Base-by-base conservation (phyloP, 495 filamentous ascomycete species). In the Hyaloscypha finlandica region DNA sequence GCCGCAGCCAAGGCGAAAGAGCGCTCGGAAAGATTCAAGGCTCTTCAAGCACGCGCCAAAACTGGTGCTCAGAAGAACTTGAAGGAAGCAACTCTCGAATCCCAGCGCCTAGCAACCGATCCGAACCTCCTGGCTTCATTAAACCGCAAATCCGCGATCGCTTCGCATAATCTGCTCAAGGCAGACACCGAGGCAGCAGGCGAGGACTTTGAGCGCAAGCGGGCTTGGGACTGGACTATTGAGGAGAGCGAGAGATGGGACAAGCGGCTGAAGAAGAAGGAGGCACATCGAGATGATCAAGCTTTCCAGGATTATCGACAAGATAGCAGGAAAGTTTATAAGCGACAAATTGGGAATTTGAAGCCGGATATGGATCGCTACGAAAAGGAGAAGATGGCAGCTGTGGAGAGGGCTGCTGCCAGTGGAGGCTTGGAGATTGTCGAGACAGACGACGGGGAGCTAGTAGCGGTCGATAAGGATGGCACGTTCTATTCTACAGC, bases 181-280 rank as follows among this genome's bases (percentile, higher is more conserved):
- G 92, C 94, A 16, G 93, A 97, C 69, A 88, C 90, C 2, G 91
- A 91, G 75, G 92, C 91, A 14, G 81, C 83, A 0, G 94, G 94
- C 12, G 92, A 91, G 68, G 94, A 97, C 76, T 99, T 97, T 73
- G 96, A 99, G 79, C 90, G 95, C 65, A 97, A 98, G 80, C 88
- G 96, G 33, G 94, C 94, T 1, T 98, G 95, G 95, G 96, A 98
- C 77, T 98, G 94, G 93, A 98, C 95, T 0, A 80, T 93, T 19
- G 95, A 97, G 31, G 95, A 99, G 78, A 88, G 86, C 56, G 95
- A 97, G 79, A 87, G 88, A 63, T 99, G 95, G 95, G 95, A 99
- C 74, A 88, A 87, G 77, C 87, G 93, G 25, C 82, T 93, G 80
- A 89, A 86, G 66, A 96, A 96, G 84, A 96, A 93, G 80, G 88